Percentiles rank a stretch among this genome's conserved stretches.
These are phyloP conservation scores for Ettlia oleoabundans DNA, from an alignment of 139 green algal genomes.

Conservation along the genomic window DNA sequence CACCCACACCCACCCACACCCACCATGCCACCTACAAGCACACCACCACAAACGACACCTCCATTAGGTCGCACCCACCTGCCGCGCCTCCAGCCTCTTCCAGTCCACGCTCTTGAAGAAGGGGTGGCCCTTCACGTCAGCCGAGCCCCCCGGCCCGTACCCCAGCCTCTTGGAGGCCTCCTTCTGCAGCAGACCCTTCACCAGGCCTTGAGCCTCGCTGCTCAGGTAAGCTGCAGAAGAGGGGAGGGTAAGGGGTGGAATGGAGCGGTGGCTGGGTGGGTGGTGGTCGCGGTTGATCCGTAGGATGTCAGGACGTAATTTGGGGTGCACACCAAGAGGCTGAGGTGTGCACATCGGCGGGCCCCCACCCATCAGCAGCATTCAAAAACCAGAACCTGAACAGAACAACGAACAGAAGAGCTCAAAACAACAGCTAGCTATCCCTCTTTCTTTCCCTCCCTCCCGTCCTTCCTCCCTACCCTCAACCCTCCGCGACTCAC, in stretches of 20 bases:
- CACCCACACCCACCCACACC: not conserved
- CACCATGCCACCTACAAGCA: no score
- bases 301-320: no score
- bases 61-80: no score
- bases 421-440: not conserved
- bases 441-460: not conserved
- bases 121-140: conserved; percentile 68
- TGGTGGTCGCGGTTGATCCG: not conserved
- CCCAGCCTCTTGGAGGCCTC: conserved; percentile 89
- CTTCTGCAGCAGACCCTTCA: conserved; percentile 83
- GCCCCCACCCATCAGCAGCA: no score
- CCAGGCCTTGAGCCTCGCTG: conserved; percentile 50
- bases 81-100: conserved; percentile 74
- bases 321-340: no score
- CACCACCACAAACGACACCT: no score
- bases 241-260: no score
- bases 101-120: conserved; percentile 94
- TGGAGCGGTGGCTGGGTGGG: not conserved
- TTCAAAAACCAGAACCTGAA: no score
- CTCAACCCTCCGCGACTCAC: no score
- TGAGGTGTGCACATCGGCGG: no score
- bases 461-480: not conserved
- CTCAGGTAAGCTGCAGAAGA: conserved; percentile 59
- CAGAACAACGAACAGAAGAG: no score
- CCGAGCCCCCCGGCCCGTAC: conserved; percentile 66